These are phyloP conservation scores for Triangularia verruculosa DNA, from an alignment of 2,329 filamentous ascomycete species.

Conservation along the genomic window DNA sequence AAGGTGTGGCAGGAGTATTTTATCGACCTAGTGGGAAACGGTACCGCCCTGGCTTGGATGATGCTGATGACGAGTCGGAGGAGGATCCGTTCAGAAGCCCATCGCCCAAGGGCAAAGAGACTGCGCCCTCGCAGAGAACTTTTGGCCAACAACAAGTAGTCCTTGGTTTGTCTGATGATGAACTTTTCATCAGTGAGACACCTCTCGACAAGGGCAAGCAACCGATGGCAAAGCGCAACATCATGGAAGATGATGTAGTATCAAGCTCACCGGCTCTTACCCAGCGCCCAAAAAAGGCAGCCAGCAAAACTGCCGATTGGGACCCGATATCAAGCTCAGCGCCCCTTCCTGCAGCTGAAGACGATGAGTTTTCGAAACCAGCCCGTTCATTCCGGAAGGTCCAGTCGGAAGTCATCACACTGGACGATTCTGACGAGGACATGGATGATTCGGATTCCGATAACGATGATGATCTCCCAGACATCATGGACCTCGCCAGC, in stretches of 20 bases:
- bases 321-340: constrained; percentile 55
- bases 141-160: constrained; percentile 24
- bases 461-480: constrained; percentile 49
- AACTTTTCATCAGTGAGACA: constrained; percentile 1
- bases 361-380: constrained; percentile 10
- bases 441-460: neutral
- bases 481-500: constrained; percentile 42
- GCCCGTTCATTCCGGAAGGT: constrained; percentile 21
- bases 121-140: constrained; percentile 16
- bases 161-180: constrained; percentile 1
- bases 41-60: neutral
- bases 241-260: constrained; percentile 15
- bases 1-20: neutral
- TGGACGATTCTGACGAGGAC: constrained; percentile 30
- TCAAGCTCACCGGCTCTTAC: constrained; percentile 22
- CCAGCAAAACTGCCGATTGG: constrained; percentile 37
- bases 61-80: constrained; percentile 5
- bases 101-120: constrained; percentile 18
- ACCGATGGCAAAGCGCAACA: neutral
- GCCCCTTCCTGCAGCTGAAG: constrained; percentile 35
- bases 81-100: constrained; percentile 22
- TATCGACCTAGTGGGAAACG: neutral
- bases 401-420: constrained; percentile 34
- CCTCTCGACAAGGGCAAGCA: neutral
- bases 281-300: constrained; percentile 19